Percentiles rank a stretch among this genome's conserved stretches.
Conservation (phyloP, 192 early-diverging fungal species). For the Coemansia sp. region DNA sequence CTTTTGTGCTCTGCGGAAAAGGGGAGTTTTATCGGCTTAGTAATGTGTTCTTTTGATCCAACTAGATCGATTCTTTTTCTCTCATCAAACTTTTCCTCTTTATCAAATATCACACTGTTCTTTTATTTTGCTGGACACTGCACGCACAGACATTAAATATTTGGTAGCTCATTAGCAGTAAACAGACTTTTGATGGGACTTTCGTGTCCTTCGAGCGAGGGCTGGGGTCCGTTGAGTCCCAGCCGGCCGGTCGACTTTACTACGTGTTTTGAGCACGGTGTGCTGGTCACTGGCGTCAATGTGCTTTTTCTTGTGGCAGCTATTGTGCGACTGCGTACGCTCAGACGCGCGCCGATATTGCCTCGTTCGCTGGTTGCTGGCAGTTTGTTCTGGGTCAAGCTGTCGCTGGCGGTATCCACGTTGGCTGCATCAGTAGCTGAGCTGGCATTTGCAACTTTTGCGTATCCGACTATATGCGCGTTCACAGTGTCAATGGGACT, state of each 20-base stretch:
- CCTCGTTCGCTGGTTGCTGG: constrained; percentile 15
- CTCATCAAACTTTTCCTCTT: no score
- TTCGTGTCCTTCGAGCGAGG: constrained; percentile 42
- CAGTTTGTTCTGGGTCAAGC: constrained; percentile 29
- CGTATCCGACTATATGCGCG: constrained; percentile 5
- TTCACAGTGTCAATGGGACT: constrained; percentile 25
- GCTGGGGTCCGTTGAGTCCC: constrained; percentile 54
- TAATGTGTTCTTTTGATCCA: no score
- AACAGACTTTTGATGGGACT: background rate
- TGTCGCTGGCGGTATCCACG: constrained; percentile 18
- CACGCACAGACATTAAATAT: no score
- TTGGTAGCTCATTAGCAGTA: no score
- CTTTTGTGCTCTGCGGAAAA: no score
- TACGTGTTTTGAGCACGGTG: constrained; percentile 45
- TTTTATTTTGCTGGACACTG: no score
- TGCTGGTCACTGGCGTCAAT: constrained; percentile 19
- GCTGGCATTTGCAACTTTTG: constrained; percentile 9
- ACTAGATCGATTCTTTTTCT: no score
- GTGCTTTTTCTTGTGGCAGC: constrained; percentile 27
- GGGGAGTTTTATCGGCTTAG: no score
- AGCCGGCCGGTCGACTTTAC: constrained; percentile 48
- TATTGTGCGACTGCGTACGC: constrained; percentile 11
- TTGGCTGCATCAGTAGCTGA: constrained; percentile 32
- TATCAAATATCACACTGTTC: no score
- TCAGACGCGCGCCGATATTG: constrained; percentile 4